Evolutionary conservation across 2,329 filamentous ascomycete species (phyloP), one percentile per base, ranked within the genome.

Genomic region (Chaetomiaceae sp.): DNA sequence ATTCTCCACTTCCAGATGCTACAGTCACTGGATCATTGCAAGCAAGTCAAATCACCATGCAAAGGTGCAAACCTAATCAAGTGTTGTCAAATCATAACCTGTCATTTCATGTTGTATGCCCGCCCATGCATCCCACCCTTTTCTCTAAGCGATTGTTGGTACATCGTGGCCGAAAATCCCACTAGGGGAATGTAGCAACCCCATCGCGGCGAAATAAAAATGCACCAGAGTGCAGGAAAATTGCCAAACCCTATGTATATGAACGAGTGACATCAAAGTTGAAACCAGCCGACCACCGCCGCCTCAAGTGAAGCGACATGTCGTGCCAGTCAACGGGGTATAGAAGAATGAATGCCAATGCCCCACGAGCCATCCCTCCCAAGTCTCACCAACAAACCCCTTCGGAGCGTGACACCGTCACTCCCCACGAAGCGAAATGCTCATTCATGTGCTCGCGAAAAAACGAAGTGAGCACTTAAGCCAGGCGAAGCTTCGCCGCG

Each of bases 251-350:
- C 22, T 44, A 38, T 38, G 18, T 30, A 17, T 32, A 33, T 41
- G 37, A 48, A 45, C 46, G 46, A 48, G 41, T 41, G 46, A 48
- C 41, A 44, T 44, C 41, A 24, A 38, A 37, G 34, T 30, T 34
- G 33, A n/a, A 20, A 27, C 45, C 27, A 38, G 39, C 19, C 6
- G 11, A 15, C 38, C 29, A 14, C 3, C n/a, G 11, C 12, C 12
- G n/a, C 7, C n/a, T 14, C 29, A n/a, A n/a, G 12, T n/a, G 6
- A 6, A 5, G 22, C 22, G 22, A 24, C 22, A 36, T 12, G 11
- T 18, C 4, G 10, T 11, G 15, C 39, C 9, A 35, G 38, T 33
- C 37, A 41, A 40, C 37, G 38, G 38, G 38, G 44, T 46, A 46
- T 46, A 41, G 38, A 41, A 45, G 39, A 38, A 39, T 6, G 10